Conservation (phyloP, 1,284 basidiomycete genomes). For the Kwoniella shivajii region DNA sequence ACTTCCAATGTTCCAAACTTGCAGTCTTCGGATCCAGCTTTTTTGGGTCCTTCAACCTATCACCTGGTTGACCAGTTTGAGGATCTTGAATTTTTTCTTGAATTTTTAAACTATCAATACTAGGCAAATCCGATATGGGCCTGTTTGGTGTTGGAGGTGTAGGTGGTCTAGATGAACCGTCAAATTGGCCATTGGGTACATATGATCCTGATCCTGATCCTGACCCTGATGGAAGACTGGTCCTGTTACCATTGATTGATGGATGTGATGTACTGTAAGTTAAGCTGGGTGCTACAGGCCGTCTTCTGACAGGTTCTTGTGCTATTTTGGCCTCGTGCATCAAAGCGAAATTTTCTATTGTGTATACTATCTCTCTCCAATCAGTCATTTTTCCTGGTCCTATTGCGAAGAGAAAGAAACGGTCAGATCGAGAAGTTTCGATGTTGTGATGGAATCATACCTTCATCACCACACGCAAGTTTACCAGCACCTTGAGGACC, state of each 20-base stretch:
- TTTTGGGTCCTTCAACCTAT: background rate
- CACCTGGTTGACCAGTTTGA: background rate
- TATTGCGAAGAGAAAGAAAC: conserved; percentile 39
- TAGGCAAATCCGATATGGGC: background rate
- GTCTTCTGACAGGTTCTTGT: background rate
- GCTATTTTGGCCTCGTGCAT: conserved; percentile 1
- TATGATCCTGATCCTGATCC: background rate
- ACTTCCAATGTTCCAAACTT: conserved; percentile 9
- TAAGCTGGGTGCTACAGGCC: background rate
- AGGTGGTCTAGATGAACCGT: conserved; percentile 9
- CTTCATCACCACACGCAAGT: conserved; percentile 90
- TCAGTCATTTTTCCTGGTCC: conserved; percentile 91
- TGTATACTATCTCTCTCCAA: conserved; percentile 62
- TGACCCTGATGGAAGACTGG: background rate
- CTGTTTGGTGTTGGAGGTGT: conserved; percentile 13
- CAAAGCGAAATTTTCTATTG: conserved; percentile 38
- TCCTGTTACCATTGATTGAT: background rate
- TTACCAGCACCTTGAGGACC: conserved; percentile 63
- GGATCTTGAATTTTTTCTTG: background rate
- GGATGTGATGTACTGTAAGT: background rate
- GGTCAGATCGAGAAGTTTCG: background rate
- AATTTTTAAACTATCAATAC: background rate
- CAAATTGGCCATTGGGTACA: background rate
- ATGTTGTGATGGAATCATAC: conserved; percentile 55
- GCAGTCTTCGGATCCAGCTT: background rate